Conservation (phyloP, 768 basidiomycete genomes). For the Lentinula boryana region DNA sequence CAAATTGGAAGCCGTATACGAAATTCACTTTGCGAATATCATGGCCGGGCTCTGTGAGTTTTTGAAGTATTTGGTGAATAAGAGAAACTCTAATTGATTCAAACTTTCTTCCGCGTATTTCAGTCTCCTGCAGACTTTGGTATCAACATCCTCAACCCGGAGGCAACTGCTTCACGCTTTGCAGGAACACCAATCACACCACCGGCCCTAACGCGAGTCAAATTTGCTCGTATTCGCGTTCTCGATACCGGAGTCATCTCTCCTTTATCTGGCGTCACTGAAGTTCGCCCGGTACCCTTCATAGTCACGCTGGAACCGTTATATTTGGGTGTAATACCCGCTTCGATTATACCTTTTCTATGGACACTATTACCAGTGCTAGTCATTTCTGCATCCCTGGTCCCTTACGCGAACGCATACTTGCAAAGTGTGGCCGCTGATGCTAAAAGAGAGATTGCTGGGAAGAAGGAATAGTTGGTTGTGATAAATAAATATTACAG, state of each 20-base stretch:
- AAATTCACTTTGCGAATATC: slow-evolving; percentile 28
- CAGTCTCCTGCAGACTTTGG: slow-evolving; percentile 36
- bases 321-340: slow-evolving; percentile 52
- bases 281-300: slow-evolving; percentile 37
- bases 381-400: not conserved
- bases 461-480: not conserved
- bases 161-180: slow-evolving; percentile 9
- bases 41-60: slow-evolving; percentile 31
- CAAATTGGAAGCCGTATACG: slow-evolving; percentile 15
- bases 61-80: not conserved
- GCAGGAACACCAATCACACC: not conserved
- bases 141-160: slow-evolving; percentile 25
- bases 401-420: not conserved
- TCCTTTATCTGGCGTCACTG: slow-evolving; percentile 21
- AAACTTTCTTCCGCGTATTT: not conserved
- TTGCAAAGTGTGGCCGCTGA: not conserved
- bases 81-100: not conserved
- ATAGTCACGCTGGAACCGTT: slow-evolving; percentile 53
- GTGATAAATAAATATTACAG: no score
- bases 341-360: slow-evolving; percentile 27
- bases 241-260: slow-evolving; percentile 47
- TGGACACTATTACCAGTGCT: not conserved
- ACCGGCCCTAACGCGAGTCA: slow-evolving; percentile 26
- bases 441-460: not conserved
- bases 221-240: slow-evolving; percentile 54